Evolutionary conservation across 371 early-diverging fungal species (phyloP).

Genomic region (Sporodiniella umbellata): DNA sequence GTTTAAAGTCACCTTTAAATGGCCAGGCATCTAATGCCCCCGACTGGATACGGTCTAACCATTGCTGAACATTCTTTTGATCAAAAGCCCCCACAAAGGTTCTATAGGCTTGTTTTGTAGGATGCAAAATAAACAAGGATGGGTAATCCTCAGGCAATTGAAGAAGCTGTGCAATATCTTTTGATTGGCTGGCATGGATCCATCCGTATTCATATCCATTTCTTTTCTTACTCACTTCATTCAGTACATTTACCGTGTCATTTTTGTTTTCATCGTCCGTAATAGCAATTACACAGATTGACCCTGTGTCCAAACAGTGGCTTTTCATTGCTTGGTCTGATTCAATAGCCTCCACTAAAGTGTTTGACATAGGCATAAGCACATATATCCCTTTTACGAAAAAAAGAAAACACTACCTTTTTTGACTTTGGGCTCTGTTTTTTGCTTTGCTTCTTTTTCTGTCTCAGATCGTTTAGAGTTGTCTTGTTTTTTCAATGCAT

Average conservation of each 20-base stretch:
- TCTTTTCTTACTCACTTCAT: constrained; percentile 49
- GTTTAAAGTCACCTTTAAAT: constrained; percentile 25
- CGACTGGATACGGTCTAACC: constrained; percentile 43
- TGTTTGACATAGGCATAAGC: neutral
- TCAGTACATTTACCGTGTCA: constrained; percentile 51
- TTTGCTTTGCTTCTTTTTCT: constrained; percentile 1
- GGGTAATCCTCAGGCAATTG: constrained; percentile 72
- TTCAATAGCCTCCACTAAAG: constrained; percentile 15
- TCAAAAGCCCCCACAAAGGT: constrained; percentile 74
- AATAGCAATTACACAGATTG: constrained; percentile 60
- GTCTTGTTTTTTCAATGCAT: constrained; percentile 39
- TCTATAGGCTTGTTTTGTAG: constrained; percentile 61
- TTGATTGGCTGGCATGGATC: constrained; percentile 62
- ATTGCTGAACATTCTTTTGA: constrained; percentile 50
- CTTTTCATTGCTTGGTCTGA: constrained; percentile 7
- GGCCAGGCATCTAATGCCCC: constrained; percentile 46
- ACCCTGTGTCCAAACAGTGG: constrained; percentile 9
- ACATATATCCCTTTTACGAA: neutral
- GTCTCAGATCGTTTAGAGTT: constrained; percentile 9
- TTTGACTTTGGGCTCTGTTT: constrained; percentile 4
- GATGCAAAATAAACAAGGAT: constrained; percentile 62
- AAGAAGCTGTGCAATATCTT: constrained; percentile 54
- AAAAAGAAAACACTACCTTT: constrained; percentile 9
- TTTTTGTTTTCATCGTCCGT: constrained; percentile 56
- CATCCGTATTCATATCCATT: constrained; percentile 52